Conservation (phyloP, 257 asterid species). For the Nicotiana paniculata region DNA sequence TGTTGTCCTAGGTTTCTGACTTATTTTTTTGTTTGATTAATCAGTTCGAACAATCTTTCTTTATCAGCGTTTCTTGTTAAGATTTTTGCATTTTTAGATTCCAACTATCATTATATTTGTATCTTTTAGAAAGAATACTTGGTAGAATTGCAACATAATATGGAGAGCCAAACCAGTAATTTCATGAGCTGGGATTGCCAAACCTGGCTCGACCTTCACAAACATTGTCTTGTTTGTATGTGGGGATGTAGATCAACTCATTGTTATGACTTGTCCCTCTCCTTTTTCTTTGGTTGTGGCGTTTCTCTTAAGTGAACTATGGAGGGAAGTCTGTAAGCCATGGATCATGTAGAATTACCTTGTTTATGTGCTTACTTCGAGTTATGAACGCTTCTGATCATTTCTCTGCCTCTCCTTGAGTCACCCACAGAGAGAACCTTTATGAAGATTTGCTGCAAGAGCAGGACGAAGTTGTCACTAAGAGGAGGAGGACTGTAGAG, state of each 20-base stretch:
- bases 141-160: not conserved
- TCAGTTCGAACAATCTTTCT: not conserved
- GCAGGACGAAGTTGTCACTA: conserved; percentile 14
- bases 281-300: not conserved
- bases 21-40: not conserved
- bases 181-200: not conserved
- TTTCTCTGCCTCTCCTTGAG: not conserved
- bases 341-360: not conserved
- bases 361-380: not conserved
- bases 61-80: not conserved
- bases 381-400: not conserved
- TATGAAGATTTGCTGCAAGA: conserved; percentile 19
- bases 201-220: not conserved
- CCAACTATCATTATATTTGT: not conserved
- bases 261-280: not conserved
- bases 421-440: conserved; percentile 11
- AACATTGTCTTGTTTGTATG: too few species aligned
- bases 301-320: too few species aligned
- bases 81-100: not conserved
- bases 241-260: too few species aligned
- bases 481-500: conserved; percentile 9
- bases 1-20: not conserved
- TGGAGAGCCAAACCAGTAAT: not conserved
- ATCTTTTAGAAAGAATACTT: not conserved
- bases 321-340: not conserved